A percentile compares a stretch with the other conserved stretches of the same genome.
These are phyloP conservation scores for Aspergillus aculeatinus DNA, from an alignment of 2,329 filamentous ascomycete genomes.

Conservation along the genomic window DNA sequence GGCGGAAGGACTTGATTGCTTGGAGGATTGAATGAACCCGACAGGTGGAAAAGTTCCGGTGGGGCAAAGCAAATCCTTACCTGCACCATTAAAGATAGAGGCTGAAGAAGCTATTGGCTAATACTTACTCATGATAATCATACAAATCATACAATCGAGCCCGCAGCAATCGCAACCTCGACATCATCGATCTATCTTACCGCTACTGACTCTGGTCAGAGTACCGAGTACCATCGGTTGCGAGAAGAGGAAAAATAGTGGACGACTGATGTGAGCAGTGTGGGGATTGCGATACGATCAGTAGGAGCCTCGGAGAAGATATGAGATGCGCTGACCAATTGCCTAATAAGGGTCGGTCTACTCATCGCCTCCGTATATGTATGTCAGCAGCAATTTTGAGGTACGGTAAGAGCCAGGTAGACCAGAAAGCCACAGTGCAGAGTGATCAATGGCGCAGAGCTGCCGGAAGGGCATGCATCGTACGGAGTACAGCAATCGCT, in stretches of 20 bases:
- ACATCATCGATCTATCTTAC: not conserved
- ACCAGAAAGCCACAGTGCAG: too few relatives aligned
- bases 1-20: not conserved
- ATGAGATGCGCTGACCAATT: not conserved
- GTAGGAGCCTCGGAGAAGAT: not conserved
- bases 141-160: conserved; percentile 2
- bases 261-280: not conserved
- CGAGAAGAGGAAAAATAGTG: not conserved
- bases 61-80: not conserved
- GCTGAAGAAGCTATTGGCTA: conserved; percentile 1
- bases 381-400: not conserved
- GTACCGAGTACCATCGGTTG: not conserved
- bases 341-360: not conserved
- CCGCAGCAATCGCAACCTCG: not conserved
- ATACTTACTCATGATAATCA: not conserved
- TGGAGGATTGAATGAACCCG: conserved; percentile 7
- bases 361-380: not conserved
- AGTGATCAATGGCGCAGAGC: too few relatives aligned
- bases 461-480: not conserved
- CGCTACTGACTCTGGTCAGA: not conserved
- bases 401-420: not conserved
- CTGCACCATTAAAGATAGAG: not conserved
- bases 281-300: not conserved
- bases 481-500: not conserved
- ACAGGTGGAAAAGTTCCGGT: conserved; percentile 6